Base-by-base conservation (phyloP, 768 basidiomycete genomes). In the Mrakia frigida region DNA sequence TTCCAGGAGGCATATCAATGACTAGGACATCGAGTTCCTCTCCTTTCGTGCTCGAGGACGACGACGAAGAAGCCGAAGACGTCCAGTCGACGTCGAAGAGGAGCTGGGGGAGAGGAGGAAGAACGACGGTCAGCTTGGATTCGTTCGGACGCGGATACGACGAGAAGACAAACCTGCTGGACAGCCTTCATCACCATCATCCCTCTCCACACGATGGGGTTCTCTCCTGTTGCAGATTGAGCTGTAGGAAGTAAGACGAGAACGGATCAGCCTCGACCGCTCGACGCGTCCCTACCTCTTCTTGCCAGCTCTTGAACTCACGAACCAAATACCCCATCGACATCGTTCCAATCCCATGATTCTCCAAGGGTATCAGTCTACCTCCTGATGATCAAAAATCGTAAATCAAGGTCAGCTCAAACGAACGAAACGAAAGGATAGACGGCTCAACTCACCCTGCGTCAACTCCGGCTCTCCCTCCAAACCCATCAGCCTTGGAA, bases 131-230 rank as follows among this genome's bases (percentile, higher is more conserved):
- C 39, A n/a, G 46, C n/a, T 18, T 65, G 18, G n/a, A 50, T n/a
- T 28, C 25, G 5, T 39, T 70, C n/a, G 21, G 14, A 53, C 56
- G n/a, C 14, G 37, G 13, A 37, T 11, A 52, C n/a, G 18, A 37
- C 67, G 41, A 37, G 53, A 9, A 21, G 63, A 77, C 76, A 10
- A 16, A 81, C 82, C 77, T 98, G 95, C 82, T 98, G 95, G 0
- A 95, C 93, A 35, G 95, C 94, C 81, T 98, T 98, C 84, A 96
- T 94, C 1, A 98, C 96, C 96, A 98, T 98, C 31, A 97, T 87
- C 3, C 96, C 96, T 35, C 96, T 87, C 96, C 96, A 99, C 41
- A 96, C 92, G 43, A 98, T 87, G 0, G 94, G 90, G 0, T 89
- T 89, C 81, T 95, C 93, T 69, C 84, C 82, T 50, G 87, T 87